Base-by-base conservation (phyloP, 2,329 filamentous ascomycete genomes). In the Fusarium albidum region DNA sequence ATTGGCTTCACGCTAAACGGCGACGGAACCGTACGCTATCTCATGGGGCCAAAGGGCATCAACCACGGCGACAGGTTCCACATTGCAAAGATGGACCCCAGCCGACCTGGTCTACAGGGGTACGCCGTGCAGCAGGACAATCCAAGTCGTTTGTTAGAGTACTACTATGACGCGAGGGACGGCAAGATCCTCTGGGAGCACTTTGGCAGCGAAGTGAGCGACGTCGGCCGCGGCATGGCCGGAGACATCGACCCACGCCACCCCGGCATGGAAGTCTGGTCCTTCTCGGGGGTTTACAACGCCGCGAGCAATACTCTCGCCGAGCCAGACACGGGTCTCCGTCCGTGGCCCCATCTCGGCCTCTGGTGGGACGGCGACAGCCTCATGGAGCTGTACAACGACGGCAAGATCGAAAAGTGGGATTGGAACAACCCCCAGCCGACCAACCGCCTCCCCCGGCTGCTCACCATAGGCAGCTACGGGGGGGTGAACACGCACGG, bases 381-480 rank as follows among this genome's bases (percentile, higher is more conserved):
- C 25, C 50, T 64, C 4, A 41, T 63, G 18, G 61, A 65, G 49
- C 44, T 64, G n/a, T 64, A 49, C 52, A 65, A 65, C 33, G 59
- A 64, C 29, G 57, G 61, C 18, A 61, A 61, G 44, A 49, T 66
- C 14, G 59, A 66, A 32, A 64, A 63, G 41, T 66, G 61, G 59
- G 41, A 64, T 38, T 37, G 33, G 33, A 39, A 47, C 21, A 39
- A 45, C 40, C 15, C 50, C 34, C 1, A 25, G 6, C 3, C 32
- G 5, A 48, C 40, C 4, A 49, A 42, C 46, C 11, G 31, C 50
- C 11, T 55, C 0, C 50, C 55, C 1, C 46, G 51, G 7, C 25
- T 54, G 8, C 39, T 49, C 5, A 37, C 28, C 3, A 35, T 35
- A 4, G 44, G 25, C 8, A 42, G 41, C 8, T 54, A 50, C 21